Percentiles rank a stretch among this genome's conserved stretches.
phyloP scores from a whole-genome alignment of 352 stramenopile species.

The Phytophthora megakarya region DNA sequence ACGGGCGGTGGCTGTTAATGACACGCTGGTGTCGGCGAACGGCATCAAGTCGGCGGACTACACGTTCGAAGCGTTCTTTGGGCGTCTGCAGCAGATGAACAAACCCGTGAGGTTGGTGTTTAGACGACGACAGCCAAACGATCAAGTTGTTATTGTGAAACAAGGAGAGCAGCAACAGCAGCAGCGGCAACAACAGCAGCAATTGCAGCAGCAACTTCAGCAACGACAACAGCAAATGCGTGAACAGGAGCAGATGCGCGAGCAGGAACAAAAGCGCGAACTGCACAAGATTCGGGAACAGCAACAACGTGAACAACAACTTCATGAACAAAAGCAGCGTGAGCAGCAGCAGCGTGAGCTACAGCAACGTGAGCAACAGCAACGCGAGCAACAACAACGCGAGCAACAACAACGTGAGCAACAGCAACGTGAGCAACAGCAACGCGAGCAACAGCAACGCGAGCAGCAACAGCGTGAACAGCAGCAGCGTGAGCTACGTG shows the following conservation, averaged over 20 bases:
- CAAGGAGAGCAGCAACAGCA: slow-evolving; percentile 40
- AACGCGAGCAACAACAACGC: slow-evolving; percentile 1
- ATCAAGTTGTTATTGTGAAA: slow-evolving; percentile 40
- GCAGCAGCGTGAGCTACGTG: slow-evolving; percentile 16
- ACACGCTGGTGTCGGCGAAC: slow-evolving; percentile 83
- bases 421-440: slow-evolving; percentile 19
- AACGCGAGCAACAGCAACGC: slow-evolving; percentile 14
- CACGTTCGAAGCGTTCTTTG: slow-evolving; percentile 85
- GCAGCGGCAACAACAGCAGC: slow-evolving; percentile 26
- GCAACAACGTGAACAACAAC: slow-evolving; percentile 27
- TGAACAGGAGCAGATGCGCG: slow-evolving; percentile 23
- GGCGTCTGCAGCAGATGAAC: slow-evolving; percentile 80
- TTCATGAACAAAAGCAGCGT: slow-evolving; percentile 11
- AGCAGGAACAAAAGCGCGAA: slow-evolving; percentile 33
- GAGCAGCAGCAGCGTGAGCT: slow-evolving; percentile 12
- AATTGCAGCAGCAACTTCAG: slow-evolving; percentile 33
- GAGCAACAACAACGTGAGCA: slow-evolving; percentile 12
- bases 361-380: slow-evolving; percentile 7
- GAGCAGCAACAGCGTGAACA: slow-evolving; percentile 23
- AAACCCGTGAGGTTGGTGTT: slow-evolving; percentile 85
- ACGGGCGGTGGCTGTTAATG: slow-evolving; percentile 70
- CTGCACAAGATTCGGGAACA: slow-evolving; percentile 24
- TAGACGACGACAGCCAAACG: slow-evolving; percentile 41
- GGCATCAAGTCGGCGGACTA: slow-evolving; percentile 69
- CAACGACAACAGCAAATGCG: slow-evolving; percentile 31